Evolutionary conservation across 352 stramenopile genomes (phyloP), one percentile per base, ranked within the genome.

Genomic region (Lagenidium giganteum): DNA sequence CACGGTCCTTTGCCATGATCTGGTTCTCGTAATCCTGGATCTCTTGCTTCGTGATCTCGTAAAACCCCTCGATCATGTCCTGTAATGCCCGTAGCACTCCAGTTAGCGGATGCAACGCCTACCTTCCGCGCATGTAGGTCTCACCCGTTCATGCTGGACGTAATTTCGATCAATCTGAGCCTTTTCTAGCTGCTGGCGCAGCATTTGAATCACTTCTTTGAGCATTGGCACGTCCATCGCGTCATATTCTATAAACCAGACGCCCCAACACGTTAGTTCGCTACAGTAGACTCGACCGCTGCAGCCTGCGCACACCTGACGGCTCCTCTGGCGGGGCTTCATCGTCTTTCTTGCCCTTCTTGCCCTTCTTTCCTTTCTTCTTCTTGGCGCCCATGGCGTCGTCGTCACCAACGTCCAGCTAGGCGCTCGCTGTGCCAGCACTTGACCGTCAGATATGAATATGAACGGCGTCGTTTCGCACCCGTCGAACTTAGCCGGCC

Each of bases 21-120:
- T 92, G 65, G 57, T 96, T 85, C 56, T 97, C 85, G 38, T 95
- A 66, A 34, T 97, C 82, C 44, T 78, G 45, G n/a, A 96, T 86
- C 48, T 97, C 93, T 23, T 86, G 70, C 60, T 87, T 91, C n/a
- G 83, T 96, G 51, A 96, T 94, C 46, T 98, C 83, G 55, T 97
- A 98, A 48, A 97, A 97, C 37, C 81, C 95, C 68, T 97, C 87
- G 51, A 97, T 96, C 61, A 93, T 96, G 64, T 98, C 91, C 81
- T 95, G 55, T 16, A 31, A 17, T 12, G 45, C 21, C 32, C 23
- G n/a, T 13, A 42, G 17, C 6, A 5, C 22, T 4, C 18, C n/a
- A 25, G n/a, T 31, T 16, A 42, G 14, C 20, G 29, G 29, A 41
- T 24, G 32, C 16, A 9, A 35, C 2, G 3, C 11, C n/a, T 14